These are phyloP conservation scores for Cercospora beticola DNA, from an alignment of 2,329 filamentous ascomycete genomes.

Conservation along the genomic window DNA sequence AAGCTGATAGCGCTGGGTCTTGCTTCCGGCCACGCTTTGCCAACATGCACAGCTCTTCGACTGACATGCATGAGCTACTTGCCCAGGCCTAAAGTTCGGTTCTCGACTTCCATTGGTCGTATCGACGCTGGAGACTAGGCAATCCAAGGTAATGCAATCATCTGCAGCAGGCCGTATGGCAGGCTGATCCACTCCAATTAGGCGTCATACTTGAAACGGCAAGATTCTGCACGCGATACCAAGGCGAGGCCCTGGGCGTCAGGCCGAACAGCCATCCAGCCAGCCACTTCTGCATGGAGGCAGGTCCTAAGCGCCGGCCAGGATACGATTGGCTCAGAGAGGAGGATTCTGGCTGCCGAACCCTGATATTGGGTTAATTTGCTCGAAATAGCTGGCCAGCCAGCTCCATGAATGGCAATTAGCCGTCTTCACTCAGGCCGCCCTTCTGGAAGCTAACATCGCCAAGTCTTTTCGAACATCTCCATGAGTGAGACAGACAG, in stretches of 20 bases:
- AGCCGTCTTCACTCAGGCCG: conserved; percentile 8
- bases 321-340: conserved; percentile 19
- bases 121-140: conserved; percentile 5
- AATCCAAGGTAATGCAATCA: conserved; percentile 15
- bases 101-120: background rate
- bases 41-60: background rate
- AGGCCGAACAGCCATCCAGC: conserved; percentile 12
- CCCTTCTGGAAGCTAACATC: background rate
- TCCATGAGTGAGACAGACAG: background rate
- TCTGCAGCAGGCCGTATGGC: conserved; percentile 17
- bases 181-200: conserved; percentile 10
- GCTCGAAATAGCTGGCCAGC: conserved; percentile 19
- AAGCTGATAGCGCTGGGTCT: background rate
- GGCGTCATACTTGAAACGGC: conserved; percentile 19
- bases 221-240: conserved; percentile 12
- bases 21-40: background rate
- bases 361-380: conserved; percentile 17
- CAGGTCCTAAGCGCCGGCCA: conserved; percentile 23
- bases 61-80: conserved; percentile 4
- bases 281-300: conserved; percentile 19
- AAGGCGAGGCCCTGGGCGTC: conserved; percentile 5
- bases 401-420: conserved; percentile 3
- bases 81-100: background rate
- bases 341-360: conserved; percentile 3
- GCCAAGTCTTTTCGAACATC: background rate